Evolutionary conservation across 1,284 basidiomycete genomes (phyloP), one percentile per base, ranked within the genome.

Genomic region (Moesziomyces sp.): DNA sequence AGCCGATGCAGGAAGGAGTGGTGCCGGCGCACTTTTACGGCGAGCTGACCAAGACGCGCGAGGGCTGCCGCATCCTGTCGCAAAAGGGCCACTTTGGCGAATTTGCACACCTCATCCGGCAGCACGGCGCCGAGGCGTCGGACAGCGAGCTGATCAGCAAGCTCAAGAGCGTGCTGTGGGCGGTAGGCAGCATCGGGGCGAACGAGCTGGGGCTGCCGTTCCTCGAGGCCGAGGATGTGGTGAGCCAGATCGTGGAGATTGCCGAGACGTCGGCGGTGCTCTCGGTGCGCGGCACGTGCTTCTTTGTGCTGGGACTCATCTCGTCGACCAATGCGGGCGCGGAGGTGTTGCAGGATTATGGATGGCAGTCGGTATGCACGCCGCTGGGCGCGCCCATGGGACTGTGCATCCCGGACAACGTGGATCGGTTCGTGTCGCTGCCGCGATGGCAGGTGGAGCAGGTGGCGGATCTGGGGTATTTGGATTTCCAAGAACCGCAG

Each of bases 1-100:
- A 71, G 23, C 16, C 50, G 23, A 18, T 61, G 14, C 56, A 65
- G 69, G 93, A 96, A 58, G 92, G 92, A 14, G 90, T 91, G 2
- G 91, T 94, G 1, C 97, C 97, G 1, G 90, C 92, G 5, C 96
- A 99, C 84, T 98, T 99, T 85, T 97, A 98, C 78, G 95, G 96
- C 23, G 94, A 98, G 84, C 92, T 99, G 87, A 91, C 93, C 46
- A 97, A 97, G 84, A 99, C 97, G 1, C 91, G 92, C 52, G 90
- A 95, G 56, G 97, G 97, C 0, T 96, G 94, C 84, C 91, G 92
- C 80, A 90, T 96, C 14, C 86, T 99, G 46, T 88, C 90, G 56
- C 92, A 94, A 65, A 94, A 92, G 77, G 93, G 93, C 0, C 93
- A 99, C 81, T 95, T 99, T 80, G 85, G 88, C 8, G 93, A 96